Conservation (phyloP, 306 rosid species). For the Pueraria montana region DNA sequence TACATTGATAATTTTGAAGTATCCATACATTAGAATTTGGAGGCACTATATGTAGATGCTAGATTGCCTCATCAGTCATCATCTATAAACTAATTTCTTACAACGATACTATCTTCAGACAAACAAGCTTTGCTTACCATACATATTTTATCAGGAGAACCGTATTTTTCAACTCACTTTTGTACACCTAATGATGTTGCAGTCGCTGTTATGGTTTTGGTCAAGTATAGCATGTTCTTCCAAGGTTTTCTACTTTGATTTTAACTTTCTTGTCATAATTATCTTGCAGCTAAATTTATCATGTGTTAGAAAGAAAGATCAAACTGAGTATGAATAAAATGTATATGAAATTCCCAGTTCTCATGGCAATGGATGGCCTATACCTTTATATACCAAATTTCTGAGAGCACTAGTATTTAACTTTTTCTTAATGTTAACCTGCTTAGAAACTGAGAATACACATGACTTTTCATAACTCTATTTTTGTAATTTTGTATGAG, state of each 20-base stretch:
- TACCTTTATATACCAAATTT: background rate
- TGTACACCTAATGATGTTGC: background rate
- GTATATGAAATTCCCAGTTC: background rate
- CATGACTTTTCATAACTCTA: background rate
- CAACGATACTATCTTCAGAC: background rate
- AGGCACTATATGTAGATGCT: background rate
- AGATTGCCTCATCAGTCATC: background rate
- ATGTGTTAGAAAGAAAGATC: background rate
- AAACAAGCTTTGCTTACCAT: background rate
- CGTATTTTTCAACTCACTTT: background rate
- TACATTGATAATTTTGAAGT: background rate
- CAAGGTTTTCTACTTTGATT: background rate
- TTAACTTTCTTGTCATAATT: background rate
- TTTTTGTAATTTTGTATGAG: background rate
- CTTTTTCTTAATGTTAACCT: background rate
- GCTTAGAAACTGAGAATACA: background rate
- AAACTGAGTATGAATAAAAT: background rate
- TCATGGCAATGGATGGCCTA: conserved; percentile 7
- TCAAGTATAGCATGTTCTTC: background rate
- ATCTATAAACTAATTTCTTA: background rate
- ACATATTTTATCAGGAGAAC: background rate
- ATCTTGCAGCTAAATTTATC: background rate
- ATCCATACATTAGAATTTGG: background rate
- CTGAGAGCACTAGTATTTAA: background rate
- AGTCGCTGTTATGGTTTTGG: background rate